Percentiles rank a stretch among this genome's conserved stretches.
These are phyloP conservation scores for Pichia sp. DNA, from an alignment of 1,139 yeast genomes.

Conservation along the genomic window DNA sequence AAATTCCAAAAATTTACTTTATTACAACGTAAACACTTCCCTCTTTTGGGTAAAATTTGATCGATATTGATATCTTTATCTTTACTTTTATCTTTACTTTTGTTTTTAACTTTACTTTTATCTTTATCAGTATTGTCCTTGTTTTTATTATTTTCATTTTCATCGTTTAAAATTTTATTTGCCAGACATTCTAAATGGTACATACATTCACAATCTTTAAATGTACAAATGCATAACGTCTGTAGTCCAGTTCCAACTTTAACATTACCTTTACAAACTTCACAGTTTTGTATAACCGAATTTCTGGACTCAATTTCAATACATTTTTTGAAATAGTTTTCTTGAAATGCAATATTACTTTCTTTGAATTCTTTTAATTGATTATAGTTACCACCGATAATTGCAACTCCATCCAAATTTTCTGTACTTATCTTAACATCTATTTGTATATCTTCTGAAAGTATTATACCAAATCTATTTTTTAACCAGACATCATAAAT, in stretches of 20 bases:
- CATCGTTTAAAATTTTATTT: conserved; percentile 17
- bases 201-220: conserved; percentile 31
- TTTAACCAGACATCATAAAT: conserved; percentile 11
- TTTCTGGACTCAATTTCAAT: background rate
- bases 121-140: background rate
- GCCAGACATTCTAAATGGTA: conserved; percentile 44
- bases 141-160: conserved; percentile 9
- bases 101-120: background rate
- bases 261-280: conserved; percentile 17
- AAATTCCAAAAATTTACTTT: conserved; percentile 37
- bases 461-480: conserved; percentile 18
- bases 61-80: background rate
- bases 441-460: conserved; percentile 20
- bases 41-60: conserved; percentile 35
- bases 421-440: conserved; percentile 7
- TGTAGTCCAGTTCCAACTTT: conserved; percentile 17
- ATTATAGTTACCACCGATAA: conserved; percentile 27
- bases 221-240: conserved; percentile 33
- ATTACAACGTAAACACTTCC: conserved; percentile 38
- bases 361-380: conserved; percentile 23
- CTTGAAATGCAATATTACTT: conserved; percentile 8
- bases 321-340: conserved; percentile 15
- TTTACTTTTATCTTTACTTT: background rate
- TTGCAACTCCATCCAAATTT: conserved; percentile 3
- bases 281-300: conserved; percentile 12